phyloP scores from a whole-genome alignment of 805 yeast species.

The Myxozyma vanderwaltii region DNA sequence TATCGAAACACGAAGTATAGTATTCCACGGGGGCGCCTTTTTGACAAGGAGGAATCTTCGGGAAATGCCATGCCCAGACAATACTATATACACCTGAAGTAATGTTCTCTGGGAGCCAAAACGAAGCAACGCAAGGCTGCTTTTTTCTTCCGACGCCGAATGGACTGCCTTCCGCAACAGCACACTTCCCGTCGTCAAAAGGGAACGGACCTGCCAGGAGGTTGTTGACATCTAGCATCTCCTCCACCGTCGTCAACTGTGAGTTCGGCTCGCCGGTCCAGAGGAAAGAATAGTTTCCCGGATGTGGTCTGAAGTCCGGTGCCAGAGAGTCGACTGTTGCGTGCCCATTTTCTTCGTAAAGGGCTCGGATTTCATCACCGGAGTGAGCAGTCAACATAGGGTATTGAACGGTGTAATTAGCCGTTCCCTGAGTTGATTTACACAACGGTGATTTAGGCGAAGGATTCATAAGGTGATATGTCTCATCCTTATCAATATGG shows the following conservation, averaged over 20 bases:
- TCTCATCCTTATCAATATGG: conserved; percentile 32
- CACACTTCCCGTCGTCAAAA: conserved; percentile 35
- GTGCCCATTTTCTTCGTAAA: conserved; percentile 34
- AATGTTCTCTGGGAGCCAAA: conserved; percentile 22
- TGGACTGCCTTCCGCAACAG: conserved; percentile 22
- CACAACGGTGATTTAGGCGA: conserved; percentile 22
- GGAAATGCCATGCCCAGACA: conserved; percentile 37
- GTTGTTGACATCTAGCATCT: conserved; percentile 22
- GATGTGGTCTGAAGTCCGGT: conserved; percentile 34
- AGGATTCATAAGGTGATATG: conserved; percentile 32
- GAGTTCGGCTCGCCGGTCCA: conserved; percentile 28
- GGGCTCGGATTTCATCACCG: conserved; percentile 30
- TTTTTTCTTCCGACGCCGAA: conserved; percentile 17
- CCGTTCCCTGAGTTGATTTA: conserved; percentile 19
- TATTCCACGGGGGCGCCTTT: conserved; percentile 29
- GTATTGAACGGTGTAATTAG: conserved; percentile 29
- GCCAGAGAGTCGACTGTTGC: conserved; percentile 33
- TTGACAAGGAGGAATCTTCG: conserved; percentile 30
- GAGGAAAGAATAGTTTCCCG: conserved; percentile 32
- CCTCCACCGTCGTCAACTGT: conserved; percentile 26
- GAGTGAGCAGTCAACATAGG: conserved; percentile 33
- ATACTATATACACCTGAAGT: conserved; percentile 28
- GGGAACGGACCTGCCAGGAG: conserved; percentile 32
- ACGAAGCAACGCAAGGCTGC: conserved; percentile 27
- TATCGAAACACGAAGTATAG: conserved; percentile 35